phyloP scores from a whole-genome alignment of 306 rosid genomes.

The Medicago arabica region DNA sequence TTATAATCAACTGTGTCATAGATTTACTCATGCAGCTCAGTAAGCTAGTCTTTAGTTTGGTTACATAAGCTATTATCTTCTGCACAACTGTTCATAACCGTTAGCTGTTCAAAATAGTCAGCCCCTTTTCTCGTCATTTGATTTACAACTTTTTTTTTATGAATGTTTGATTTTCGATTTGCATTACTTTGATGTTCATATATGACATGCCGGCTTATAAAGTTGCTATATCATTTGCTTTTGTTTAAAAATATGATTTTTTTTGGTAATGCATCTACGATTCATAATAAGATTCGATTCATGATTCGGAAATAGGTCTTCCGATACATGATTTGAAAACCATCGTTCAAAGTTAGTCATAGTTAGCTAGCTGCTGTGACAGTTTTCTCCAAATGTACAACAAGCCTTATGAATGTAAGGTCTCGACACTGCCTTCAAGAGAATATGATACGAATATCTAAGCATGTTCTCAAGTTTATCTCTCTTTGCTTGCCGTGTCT shows the following conservation, averaged over 20 bases:
- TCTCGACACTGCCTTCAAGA: not conserved
- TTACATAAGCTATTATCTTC: not conserved
- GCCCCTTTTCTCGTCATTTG: too few species aligned
- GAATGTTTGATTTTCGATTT: too few species aligned
- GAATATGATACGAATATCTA: not conserved
- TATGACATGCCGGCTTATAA: too few species aligned
- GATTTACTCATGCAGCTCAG: not conserved
- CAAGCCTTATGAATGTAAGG: not conserved
- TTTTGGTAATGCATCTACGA: too few species aligned
- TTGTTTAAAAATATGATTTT: too few species aligned
- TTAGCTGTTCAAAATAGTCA: not conserved
- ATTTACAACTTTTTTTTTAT: too few species aligned
- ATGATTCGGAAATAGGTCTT: too few species aligned
- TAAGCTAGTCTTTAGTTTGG: slow-evolving; percentile 5
- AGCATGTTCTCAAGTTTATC: not conserved
- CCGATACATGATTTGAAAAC: too few species aligned
- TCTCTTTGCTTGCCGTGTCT: not conserved
- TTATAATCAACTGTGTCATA: not conserved
- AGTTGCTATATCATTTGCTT: too few species aligned
- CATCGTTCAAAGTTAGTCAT: not conserved
- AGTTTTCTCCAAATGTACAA: slow-evolving; percentile 2
- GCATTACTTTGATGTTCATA: too few species aligned
- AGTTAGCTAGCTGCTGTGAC: not conserved
- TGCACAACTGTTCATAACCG: too few species aligned
- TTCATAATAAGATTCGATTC: too few species aligned